Percentiles rank a stretch among this genome's conserved stretches.
phyloP scores from a whole-genome alignment of 352 stramenopile species.

The Phytopythium sindhum region DNA sequence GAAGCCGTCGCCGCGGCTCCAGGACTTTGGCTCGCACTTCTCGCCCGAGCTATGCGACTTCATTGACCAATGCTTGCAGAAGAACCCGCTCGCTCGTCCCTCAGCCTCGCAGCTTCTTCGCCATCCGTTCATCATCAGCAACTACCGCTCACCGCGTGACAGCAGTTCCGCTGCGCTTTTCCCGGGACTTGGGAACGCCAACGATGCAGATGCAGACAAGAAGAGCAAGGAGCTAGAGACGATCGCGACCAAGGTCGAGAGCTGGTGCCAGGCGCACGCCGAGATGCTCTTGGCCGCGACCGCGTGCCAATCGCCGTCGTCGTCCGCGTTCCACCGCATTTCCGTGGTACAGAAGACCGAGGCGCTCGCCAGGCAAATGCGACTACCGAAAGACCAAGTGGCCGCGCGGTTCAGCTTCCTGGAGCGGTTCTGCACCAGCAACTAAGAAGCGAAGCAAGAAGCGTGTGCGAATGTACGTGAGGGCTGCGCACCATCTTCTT shows the following conservation, averaged over 20 bases:
- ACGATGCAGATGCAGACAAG: constrained; percentile 17
- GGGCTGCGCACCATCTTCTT: not conserved
- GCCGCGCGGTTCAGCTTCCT: constrained; percentile 55
- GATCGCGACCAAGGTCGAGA: constrained; percentile 46
- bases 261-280: constrained; percentile 52
- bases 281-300: constrained; percentile 33
- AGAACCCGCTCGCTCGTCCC: constrained; percentile 66
- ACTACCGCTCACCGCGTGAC: constrained; percentile 38
- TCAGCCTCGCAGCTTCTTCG: constrained; percentile 47
- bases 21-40: constrained; percentile 61
- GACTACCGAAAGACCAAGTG: constrained; percentile 49
- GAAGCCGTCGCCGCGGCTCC: constrained; percentile 61
- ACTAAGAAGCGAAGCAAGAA: constrained; percentile 1
- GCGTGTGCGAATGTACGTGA: too few relatives aligned
- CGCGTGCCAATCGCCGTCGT: not conserved
- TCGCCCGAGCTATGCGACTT: constrained; percentile 75
- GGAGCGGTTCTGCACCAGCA: constrained; percentile 24
- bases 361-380: constrained; percentile 43
- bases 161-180: constrained; percentile 18
- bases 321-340: constrained; percentile 20
- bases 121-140: constrained; percentile 69
- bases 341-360: constrained; percentile 30
- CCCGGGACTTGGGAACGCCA: constrained; percentile 13
- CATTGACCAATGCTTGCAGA: constrained; percentile 73
- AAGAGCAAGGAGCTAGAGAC: constrained; percentile 39